Conservation (phyloP, 139 green algal genomes). For the Chlorella sp. region DNA sequence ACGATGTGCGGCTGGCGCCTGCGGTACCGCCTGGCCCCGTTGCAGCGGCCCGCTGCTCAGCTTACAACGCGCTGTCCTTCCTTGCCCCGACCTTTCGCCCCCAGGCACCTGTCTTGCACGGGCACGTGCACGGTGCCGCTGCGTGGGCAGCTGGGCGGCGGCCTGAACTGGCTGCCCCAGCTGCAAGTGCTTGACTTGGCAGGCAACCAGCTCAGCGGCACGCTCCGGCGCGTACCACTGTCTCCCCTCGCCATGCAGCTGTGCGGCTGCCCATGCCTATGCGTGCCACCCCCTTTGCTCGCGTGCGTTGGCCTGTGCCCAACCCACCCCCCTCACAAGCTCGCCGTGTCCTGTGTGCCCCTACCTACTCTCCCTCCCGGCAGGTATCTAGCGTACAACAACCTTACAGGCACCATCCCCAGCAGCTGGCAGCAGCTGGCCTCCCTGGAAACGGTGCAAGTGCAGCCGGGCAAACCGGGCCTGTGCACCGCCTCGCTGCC, state of each 20-base stretch:
- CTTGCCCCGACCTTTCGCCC: too few relatives aligned
- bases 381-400: conserved; percentile 9
- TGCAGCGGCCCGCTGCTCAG: too few relatives aligned
- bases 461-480: conserved; percentile 28
- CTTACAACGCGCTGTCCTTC: too few relatives aligned
- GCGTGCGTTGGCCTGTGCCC: too few relatives aligned
- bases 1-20: neutral
- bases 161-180: neutral
- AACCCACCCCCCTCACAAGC: too few relatives aligned
- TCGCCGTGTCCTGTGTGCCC: too few relatives aligned
- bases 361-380: too few relatives aligned
- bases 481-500: conserved; percentile 21
- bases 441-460: neutral
- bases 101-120: neutral
- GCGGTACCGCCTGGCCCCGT: neutral
- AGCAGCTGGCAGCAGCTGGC: neutral
- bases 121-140: neutral
- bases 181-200: conserved; percentile 30
- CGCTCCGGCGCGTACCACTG: too few relatives aligned
- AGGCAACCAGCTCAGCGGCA: conserved; percentile 25
- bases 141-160: neutral
- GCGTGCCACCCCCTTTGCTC: too few relatives aligned
- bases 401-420: conserved; percentile 16
- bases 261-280: too few relatives aligned
- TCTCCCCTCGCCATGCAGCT: too few relatives aligned